Conservation (phyloP, 352 stramenopile genomes). For the Aphanomyces cochlioides region DNA sequence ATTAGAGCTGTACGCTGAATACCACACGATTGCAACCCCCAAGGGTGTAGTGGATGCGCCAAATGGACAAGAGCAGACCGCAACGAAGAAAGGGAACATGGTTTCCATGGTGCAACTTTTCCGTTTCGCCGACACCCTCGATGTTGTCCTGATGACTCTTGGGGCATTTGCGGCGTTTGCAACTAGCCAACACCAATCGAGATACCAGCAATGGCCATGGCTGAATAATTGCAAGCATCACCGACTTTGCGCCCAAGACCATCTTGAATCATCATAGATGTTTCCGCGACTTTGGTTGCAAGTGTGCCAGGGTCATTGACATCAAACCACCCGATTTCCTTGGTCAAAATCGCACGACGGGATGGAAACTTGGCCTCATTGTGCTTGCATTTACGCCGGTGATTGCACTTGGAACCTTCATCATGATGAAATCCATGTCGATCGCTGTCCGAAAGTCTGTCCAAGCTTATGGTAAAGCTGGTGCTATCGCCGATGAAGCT, state of each 20-base stretch:
- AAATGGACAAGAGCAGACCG: too few species aligned
- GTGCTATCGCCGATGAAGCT: constrained; percentile 22
- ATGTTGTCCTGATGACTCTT: constrained; percentile 23
- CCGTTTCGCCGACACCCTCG: constrained; percentile 25
- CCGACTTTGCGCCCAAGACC: constrained; percentile 45
- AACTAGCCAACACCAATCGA: not conserved
- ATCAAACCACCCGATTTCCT: constrained; percentile 5
- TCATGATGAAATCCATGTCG: constrained; percentile 31
- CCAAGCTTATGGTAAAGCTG: constrained; percentile 20
- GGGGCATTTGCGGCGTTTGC: constrained; percentile 18
- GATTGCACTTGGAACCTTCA: constrained; percentile 24
- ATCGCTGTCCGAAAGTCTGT: constrained; percentile 7
- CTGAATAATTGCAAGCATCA: constrained; percentile 31
- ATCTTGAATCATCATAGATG: constrained; percentile 27
- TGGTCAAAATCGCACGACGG: constrained; percentile 20
- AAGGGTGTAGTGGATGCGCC: not conserved
- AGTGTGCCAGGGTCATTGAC: constrained; percentile 12
- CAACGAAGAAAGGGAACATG: not conserved
- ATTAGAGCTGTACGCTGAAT: not conserved
- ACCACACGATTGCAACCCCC: not conserved
- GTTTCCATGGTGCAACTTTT: constrained; percentile 29
- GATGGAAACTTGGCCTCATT: constrained; percentile 31
- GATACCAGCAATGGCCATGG: constrained; percentile 33
- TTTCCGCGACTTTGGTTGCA: constrained; percentile 29
- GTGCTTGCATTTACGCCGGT: constrained; percentile 26